These are phyloP conservation scores for Clarireedia hainanense DNA, from an alignment of 2,329 filamentous ascomycete genomes.

Conservation along the genomic window DNA sequence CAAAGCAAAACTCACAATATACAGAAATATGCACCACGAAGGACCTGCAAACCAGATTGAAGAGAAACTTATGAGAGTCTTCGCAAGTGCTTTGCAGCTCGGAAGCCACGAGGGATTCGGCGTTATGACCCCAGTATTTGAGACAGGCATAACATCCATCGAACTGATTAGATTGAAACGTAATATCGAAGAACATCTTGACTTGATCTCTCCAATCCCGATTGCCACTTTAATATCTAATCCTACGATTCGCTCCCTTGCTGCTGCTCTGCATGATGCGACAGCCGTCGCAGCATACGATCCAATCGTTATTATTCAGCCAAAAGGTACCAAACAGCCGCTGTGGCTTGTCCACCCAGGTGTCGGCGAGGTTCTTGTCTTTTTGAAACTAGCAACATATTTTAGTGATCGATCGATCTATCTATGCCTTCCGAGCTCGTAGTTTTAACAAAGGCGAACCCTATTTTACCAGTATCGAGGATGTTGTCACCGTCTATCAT, in stretches of 20 bases:
- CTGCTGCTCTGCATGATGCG: constrained; percentile 20
- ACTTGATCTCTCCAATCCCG: constrained; percentile 29
- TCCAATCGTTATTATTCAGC: constrained; percentile 31
- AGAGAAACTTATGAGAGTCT: too few species aligned
- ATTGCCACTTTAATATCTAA: constrained; percentile 32
- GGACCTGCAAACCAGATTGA: too few species aligned
- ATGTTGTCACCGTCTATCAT: constrained; percentile 35
- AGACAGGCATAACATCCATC: constrained; percentile 27
- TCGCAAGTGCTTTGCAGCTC: too few species aligned
- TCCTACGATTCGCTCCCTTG: constrained; percentile 26
- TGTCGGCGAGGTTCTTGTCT: constrained; percentile 36
- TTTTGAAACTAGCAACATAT: constrained; percentile 33
- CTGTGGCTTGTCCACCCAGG: constrained; percentile 37
- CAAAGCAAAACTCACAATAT: too few species aligned
- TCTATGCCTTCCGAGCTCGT: constrained; percentile 38
- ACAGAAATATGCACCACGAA: too few species aligned
- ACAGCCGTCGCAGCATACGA: constrained; percentile 25
- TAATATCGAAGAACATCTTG: constrained; percentile 10
- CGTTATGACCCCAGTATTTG: constrained; percentile 23
- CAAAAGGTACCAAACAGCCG: constrained; percentile 29
- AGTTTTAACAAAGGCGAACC: constrained; percentile 31
- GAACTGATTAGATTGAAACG: constrained; percentile 17
- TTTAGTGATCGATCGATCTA: constrained; percentile 28
- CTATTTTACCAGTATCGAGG: constrained; percentile 32
- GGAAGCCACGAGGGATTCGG: too few species aligned